phyloP scores from a whole-genome alignment of 2,329 filamentous ascomycete genomes.

The Delphinella strobiligena region DNA sequence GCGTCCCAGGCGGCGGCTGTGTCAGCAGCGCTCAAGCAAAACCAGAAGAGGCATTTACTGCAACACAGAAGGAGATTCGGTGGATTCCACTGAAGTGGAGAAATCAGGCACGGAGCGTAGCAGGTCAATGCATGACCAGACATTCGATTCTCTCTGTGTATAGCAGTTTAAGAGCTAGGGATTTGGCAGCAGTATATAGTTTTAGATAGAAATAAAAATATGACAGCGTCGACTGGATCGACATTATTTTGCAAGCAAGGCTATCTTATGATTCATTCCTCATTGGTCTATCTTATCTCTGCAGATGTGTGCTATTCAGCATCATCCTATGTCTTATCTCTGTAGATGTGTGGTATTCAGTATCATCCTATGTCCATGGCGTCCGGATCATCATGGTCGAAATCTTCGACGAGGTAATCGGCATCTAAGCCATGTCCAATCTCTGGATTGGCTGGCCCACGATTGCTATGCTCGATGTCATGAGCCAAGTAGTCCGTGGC shows the following conservation, averaged over 20 bases:
- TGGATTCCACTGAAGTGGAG: background rate
- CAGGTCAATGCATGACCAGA: background rate
- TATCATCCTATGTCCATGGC: conserved; percentile 50
- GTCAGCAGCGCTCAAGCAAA: background rate
- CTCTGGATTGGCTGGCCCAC: conserved; percentile 13
- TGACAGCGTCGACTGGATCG: background rate
- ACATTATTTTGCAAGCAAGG: background rate
- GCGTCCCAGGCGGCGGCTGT: background rate
- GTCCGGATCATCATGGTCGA: conserved; percentile 39
- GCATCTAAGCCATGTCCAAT: conserved; percentile 19
- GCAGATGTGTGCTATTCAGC: no score
- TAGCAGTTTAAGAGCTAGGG: background rate
- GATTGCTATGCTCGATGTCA: no score
- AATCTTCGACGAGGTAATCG: conserved; percentile 9
- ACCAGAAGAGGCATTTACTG: background rate
- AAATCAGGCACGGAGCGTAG: no score
- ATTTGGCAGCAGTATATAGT: background rate
- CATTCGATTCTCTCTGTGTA: background rate
- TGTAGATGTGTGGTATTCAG: no score
- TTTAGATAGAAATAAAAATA: background rate
- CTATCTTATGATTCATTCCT: no score
- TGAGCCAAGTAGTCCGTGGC: conserved; percentile 5
- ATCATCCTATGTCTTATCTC: no score
- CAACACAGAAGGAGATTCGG: background rate
- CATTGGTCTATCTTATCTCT: no score